Conservation (phyloP, 345 rosid species). For the Theobroma cacao region DNA sequence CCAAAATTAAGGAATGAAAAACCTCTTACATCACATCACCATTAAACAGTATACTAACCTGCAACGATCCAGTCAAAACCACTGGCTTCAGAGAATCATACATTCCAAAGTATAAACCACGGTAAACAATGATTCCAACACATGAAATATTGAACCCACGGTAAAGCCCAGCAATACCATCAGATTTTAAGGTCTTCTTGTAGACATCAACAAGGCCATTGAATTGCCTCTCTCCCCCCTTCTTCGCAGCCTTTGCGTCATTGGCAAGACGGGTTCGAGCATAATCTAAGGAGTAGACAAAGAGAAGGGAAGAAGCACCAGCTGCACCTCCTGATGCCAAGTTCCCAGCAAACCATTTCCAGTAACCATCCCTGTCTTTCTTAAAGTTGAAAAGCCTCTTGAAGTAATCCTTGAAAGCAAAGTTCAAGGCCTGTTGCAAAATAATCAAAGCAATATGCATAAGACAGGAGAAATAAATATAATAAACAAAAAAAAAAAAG, state of each 20-base stretch:
- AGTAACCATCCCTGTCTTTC: conserved; percentile 88
- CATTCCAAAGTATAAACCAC: conserved; percentile 87
- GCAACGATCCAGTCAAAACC: conserved; percentile 48
- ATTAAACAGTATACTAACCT: conserved; percentile 35
- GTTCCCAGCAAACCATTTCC: conserved; percentile 96
- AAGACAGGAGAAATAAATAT: not conserved
- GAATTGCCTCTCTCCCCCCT: conserved; percentile 89
- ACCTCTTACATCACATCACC: not conserved
- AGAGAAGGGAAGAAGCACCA: conserved; percentile 84
- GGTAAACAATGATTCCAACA: conserved; percentile 79
- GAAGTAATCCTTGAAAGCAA: conserved; percentile 90
- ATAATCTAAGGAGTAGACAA: conserved; percentile 83
- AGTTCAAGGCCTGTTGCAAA: conserved; percentile 70
- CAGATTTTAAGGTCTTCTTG: conserved; percentile 67
- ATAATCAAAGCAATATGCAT: not conserved
- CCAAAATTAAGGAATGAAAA: not conserved
- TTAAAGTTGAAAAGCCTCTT: conserved; percentile 85
- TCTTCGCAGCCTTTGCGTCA: conserved; percentile 83
- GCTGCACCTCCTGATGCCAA: conserved; percentile 91
- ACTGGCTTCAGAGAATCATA: conserved; percentile 90
- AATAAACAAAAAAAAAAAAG: not conserved
- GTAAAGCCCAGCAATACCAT: conserved; percentile 84
- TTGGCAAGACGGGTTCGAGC: conserved; percentile 92
- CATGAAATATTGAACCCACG: conserved; percentile 88
- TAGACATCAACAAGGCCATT: conserved; percentile 78